These are phyloP conservation scores for Trichosporon sp. DNA, from an alignment of 1,284 basidiomycete genomes.

Conservation along the genomic window DNA sequence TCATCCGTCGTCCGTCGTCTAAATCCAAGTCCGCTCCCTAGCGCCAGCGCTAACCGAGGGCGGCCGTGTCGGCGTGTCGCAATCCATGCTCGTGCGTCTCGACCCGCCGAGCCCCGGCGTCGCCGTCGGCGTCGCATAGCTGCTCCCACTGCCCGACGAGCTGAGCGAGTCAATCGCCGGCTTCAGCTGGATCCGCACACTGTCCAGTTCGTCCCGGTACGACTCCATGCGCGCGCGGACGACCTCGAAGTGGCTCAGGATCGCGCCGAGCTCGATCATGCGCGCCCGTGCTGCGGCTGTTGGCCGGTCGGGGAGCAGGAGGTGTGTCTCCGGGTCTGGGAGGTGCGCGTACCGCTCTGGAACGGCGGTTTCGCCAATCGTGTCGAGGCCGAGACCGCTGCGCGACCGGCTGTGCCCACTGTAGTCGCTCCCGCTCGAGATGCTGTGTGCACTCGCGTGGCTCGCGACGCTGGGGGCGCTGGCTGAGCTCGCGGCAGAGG, in stretches of 20 bases:
- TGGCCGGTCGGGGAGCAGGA: background rate
- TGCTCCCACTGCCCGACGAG: background rate
- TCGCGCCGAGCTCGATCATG: conserved; percentile 15
- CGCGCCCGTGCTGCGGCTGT: background rate
- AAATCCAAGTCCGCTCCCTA: too few species aligned
- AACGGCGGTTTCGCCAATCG: background rate
- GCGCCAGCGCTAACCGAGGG: too few species aligned
- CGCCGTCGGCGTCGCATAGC: background rate
- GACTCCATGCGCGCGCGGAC: conserved; percentile 2
- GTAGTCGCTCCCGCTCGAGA: background rate
- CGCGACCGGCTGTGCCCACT: too few species aligned
- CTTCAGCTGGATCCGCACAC: background rate
- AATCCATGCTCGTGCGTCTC: too few species aligned
- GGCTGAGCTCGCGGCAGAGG: background rate
- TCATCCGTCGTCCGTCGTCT: too few species aligned
- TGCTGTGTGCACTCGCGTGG: background rate
- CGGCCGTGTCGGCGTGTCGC: too few species aligned
- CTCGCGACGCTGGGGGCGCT: background rate
- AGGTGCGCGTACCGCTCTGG: background rate
- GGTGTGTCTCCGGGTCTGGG: background rate
- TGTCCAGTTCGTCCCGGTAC: background rate
- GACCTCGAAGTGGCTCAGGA: conserved; percentile 10
- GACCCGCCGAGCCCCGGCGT: too few species aligned
- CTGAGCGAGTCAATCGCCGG: background rate
- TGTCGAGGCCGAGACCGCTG: background rate